These are phyloP conservation scores for Brasilioporus rufonigricans DNA, from an alignment of 768 basidiomycete species.

Conservation along the genomic window DNA sequence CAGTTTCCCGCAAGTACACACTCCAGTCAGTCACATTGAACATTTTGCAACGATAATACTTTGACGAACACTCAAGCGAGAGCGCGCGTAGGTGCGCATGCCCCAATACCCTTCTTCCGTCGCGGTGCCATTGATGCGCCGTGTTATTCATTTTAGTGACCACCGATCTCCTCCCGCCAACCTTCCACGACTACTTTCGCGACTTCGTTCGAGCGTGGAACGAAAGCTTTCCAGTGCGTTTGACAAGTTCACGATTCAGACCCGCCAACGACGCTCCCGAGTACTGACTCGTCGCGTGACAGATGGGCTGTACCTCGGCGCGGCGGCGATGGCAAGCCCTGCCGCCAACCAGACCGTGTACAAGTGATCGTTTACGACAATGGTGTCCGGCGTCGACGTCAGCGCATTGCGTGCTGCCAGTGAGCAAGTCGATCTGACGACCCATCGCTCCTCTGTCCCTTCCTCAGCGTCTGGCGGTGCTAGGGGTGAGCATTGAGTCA, in stretches of 20 bases:
- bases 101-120: background rate
- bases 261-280: background rate
- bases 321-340: slow-evolving; percentile 51
- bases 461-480: background rate
- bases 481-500: slow-evolving; percentile 37
- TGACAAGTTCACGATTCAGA: too few relatives aligned
- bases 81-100: slow-evolving; percentile 66
- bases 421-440: slow-evolving; percentile 52
- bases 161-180: background rate
- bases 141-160: background rate
- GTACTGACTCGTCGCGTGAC: background rate
- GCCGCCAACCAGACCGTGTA: slow-evolving; percentile 76
- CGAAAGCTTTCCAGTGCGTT: slow-evolving; percentile 59
- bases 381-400: slow-evolving; percentile 55
- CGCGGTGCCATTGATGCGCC: slow-evolving; percentile 17
- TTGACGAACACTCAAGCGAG: slow-evolving; percentile 82
- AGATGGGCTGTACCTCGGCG: slow-evolving; percentile 61
- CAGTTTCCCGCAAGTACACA: slow-evolving; percentile 7
- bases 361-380: slow-evolving; percentile 85
- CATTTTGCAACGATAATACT: slow-evolving; percentile 24
- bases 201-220: slow-evolving; percentile 95
- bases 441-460: slow-evolving; percentile 26
- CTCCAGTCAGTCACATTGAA: background rate
- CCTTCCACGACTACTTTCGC: slow-evolving; percentile 69
- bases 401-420: slow-evolving; percentile 58